phyloP scores from a whole-genome alignment of 2,329 filamentous ascomycete genomes.

The Colletotrichum sidae region DNA sequence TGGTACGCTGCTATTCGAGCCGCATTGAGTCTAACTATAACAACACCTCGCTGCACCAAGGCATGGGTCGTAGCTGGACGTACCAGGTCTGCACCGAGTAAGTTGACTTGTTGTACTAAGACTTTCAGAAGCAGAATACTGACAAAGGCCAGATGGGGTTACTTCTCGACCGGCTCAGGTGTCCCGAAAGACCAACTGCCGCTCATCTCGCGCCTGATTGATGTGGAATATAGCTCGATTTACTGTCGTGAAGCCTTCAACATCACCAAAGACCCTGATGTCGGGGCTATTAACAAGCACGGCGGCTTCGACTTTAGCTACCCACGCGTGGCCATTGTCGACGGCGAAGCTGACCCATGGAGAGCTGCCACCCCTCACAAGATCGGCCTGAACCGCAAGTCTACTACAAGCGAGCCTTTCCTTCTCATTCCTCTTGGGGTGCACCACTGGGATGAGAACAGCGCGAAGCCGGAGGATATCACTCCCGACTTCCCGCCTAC shows the following conservation, averaged over 20 bases:
- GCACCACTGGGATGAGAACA: constrained; percentile 85
- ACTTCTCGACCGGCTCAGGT: constrained; percentile 78
- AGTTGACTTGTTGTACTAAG: constrained; percentile 37
- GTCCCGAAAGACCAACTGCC: constrained; percentile 73
- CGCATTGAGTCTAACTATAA: constrained; percentile 38
- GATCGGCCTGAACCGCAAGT: constrained; percentile 67
- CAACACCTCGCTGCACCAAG: constrained; percentile 40
- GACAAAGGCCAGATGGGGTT: constrained; percentile 73
- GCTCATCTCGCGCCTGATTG: constrained; percentile 77
- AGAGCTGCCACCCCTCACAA: constrained; percentile 78
- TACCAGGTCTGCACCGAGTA: constrained; percentile 69
- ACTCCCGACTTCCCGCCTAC: constrained; percentile 66
- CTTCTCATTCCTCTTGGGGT: constrained; percentile 80
- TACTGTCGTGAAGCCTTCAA: constrained; percentile 78
- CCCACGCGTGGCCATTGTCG: constrained; percentile 80
- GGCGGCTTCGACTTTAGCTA: constrained; percentile 80
- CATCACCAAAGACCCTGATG: constrained; percentile 71
- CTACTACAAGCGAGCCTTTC: constrained; percentile 75
- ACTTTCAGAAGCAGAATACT: constrained; percentile 15
- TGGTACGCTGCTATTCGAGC: constrained; percentile 47
- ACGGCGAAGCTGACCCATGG: constrained; percentile 86
- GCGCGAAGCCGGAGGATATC: constrained; percentile 73
- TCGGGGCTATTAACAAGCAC: constrained; percentile 78
- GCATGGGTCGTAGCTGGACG: constrained; percentile 55
- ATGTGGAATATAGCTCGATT: constrained; percentile 70